Evolutionary conservation across 2,329 filamentous ascomycete genomes (phyloP).

Genomic region (Fusarium devonianum): DNA sequence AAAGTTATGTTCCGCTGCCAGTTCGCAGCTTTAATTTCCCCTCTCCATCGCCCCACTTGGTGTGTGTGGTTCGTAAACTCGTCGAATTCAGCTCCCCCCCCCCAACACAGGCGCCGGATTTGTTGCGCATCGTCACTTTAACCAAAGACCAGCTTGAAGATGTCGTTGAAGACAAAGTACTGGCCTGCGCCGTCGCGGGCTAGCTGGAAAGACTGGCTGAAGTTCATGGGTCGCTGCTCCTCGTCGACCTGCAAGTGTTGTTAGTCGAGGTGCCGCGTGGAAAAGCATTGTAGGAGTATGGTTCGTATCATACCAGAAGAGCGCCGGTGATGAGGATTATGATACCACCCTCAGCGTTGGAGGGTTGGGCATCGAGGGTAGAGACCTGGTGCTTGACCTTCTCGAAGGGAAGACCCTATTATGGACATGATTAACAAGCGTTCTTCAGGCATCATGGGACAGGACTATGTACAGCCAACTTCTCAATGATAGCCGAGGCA

Average conservation of each 20-base stretch:
- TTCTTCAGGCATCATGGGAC: neutral
- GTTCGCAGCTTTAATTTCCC: constrained; percentile 30
- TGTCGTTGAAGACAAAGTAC: constrained; percentile 92
- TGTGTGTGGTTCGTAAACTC: constrained; percentile 17
- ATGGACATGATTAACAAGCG: constrained; percentile 14
- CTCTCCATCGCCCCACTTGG: constrained; percentile 27
- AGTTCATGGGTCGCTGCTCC: constrained; percentile 86
- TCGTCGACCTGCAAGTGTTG: constrained; percentile 75
- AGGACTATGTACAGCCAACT: constrained; percentile 64
- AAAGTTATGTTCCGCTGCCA: constrained; percentile 22
- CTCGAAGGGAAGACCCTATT: constrained; percentile 77
- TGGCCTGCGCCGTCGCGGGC: constrained; percentile 69
- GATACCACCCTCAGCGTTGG: constrained; percentile 69
- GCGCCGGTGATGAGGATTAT: constrained; percentile 88
- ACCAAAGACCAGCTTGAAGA: constrained; percentile 88
- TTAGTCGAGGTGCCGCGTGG: constrained; percentile 4
- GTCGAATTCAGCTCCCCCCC: constrained; percentile 1
- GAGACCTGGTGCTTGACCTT: constrained; percentile 80
- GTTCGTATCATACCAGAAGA: constrained; percentile 70
- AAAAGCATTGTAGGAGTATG: neutral
- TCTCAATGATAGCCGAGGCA: constrained; percentile 72
- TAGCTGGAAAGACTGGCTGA: constrained; percentile 89
- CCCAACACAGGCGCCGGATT: constrained; percentile 5
- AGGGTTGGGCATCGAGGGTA: constrained; percentile 86
- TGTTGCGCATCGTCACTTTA: constrained; percentile 41